Evolutionary conservation across 495 filamentous ascomycete genomes (phyloP), one percentile per base, ranked within the genome.

Genomic region (Rhypophila decipiens): DNA sequence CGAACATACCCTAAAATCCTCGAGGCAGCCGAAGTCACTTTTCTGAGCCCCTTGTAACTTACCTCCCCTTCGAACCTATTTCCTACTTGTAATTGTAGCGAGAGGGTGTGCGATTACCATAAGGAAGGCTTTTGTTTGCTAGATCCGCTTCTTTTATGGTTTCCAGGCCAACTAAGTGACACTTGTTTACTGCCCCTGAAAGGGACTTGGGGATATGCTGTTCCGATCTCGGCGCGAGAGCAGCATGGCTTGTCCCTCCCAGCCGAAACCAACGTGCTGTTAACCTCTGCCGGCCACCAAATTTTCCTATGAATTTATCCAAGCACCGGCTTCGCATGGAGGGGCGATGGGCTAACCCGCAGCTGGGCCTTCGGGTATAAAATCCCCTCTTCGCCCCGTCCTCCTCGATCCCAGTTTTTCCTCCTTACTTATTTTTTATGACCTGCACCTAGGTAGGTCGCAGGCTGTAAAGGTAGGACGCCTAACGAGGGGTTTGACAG

Each of bases 11-110:
- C 46, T 49, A 58, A 60, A 46, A 66, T 12, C 57, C 54, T 44
- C 46, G 49, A 50, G 62, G 64, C 52, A 67, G 57, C 62, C 54
- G 63, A 34, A 65, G 40, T 31, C 58, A 38, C 41, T 60, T 56
- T 37, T 51, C 44, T 42, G 47, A 51, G 27, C 50, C 49, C 20
- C 56, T 29, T n/a, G 50, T 53, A 49, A 65, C 52, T 62, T 60
- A 67, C 39, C 49, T 44, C 40, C 24, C 22, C 47, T 56, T 17
- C 29, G 46, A 13, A 53, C 58, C 3, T 35, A 42, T 22, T 19
- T 36, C 46, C 42, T 42, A 49, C n/a, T 33, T 17, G 23, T 36
- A n/a, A n/a, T n/a, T n/a, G n/a, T n/a, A n/a, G n/a, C n/a, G n/a
- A n/a, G n/a, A n/a, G n/a, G n/a, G n/a, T 31, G 13, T 31, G 27